A percentile compares a stretch with the other conserved stretches of the same genome.
Conservation (phyloP, 1,284 basidiomycete species). For the Veloporphyrellus conicus region DNA sequence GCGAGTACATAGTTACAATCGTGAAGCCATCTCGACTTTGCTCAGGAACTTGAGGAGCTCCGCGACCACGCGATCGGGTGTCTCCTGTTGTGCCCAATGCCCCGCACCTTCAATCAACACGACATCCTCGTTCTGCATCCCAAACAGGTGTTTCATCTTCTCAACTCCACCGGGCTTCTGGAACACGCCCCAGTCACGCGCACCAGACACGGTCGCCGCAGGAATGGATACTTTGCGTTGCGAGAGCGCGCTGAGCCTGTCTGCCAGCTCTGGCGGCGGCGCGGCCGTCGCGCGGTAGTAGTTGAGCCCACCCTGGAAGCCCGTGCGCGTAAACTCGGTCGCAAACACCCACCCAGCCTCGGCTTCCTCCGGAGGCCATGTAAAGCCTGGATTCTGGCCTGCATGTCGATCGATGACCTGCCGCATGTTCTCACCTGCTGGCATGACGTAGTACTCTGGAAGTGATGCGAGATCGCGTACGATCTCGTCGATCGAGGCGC, state of each 20-base stretch:
- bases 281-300: constrained; percentile 45
- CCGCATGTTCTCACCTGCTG: constrained; percentile 48
- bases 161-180: constrained; percentile 49
- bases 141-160: constrained; percentile 38
- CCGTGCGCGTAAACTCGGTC: constrained; percentile 46
- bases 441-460: constrained; percentile 66
- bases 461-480: constrained; percentile 35
- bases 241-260: constrained; percentile 16
- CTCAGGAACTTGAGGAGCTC: constrained; percentile 24
- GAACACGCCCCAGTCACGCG: constrained; percentile 56
- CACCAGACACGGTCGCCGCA: constrained; percentile 52
- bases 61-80: constrained; percentile 31
- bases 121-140: constrained; percentile 40
- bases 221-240: constrained; percentile 44
- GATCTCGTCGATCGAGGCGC: constrained; percentile 22
- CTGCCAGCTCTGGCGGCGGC: constrained; percentile 18
- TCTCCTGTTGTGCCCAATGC: constrained; percentile 61
- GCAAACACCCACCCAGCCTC: constrained; percentile 43
- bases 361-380: constrained; percentile 50
- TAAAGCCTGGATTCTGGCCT: constrained; percentile 24
- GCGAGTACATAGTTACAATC: too few species aligned
- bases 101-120: constrained; percentile 54
- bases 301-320: constrained; percentile 62
- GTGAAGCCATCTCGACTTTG: constrained; percentile 10
- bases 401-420: constrained; percentile 37